Conservation (phyloP, 2,329 filamentous ascomycete genomes). For the Pestalotiopsis sp. region DNA sequence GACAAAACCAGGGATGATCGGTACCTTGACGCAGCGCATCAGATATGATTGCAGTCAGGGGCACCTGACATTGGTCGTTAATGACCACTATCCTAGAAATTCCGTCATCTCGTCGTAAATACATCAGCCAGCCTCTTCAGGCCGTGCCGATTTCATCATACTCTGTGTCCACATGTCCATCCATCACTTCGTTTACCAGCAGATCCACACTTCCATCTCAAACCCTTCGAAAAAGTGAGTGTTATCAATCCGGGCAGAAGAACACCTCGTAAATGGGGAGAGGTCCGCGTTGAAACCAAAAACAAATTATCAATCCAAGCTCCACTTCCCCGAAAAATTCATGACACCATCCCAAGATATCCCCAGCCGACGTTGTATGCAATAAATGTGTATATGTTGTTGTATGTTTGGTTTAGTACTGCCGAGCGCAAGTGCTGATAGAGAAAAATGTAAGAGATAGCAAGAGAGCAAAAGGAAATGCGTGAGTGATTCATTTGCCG, state of each 20-base stretch:
- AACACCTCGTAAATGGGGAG: conserved; percentile 11
- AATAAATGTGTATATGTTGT: conserved; percentile 13
- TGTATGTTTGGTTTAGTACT: conserved; percentile 15
- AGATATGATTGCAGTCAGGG: not conserved
- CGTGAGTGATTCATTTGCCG: conserved; percentile 9
- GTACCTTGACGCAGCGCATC: not conserved
- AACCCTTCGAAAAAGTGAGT: conserved; percentile 3
- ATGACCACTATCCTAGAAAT: not conserved
- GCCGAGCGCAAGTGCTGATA: conserved; percentile 3
- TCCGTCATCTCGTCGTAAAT: conserved; percentile 1
- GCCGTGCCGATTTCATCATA: not conserved
- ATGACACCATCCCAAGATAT: not conserved
- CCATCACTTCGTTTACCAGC: not conserved
- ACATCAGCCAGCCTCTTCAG: not conserved
- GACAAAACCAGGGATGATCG: not conserved
- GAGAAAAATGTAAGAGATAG: not conserved
- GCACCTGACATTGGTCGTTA: not conserved
- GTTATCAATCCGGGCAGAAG: not conserved
- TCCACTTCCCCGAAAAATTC: not conserved
- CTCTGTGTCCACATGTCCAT: not conserved
- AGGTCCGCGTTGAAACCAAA: not conserved
- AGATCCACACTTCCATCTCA: not conserved
- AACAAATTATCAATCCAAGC: not conserved
- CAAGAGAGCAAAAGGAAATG: conserved; percentile 9
- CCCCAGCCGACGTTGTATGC: conserved; percentile 3